Base-by-base conservation (phyloP, 441 rosid genomes). In the Euphorbia celastroides region DNA sequence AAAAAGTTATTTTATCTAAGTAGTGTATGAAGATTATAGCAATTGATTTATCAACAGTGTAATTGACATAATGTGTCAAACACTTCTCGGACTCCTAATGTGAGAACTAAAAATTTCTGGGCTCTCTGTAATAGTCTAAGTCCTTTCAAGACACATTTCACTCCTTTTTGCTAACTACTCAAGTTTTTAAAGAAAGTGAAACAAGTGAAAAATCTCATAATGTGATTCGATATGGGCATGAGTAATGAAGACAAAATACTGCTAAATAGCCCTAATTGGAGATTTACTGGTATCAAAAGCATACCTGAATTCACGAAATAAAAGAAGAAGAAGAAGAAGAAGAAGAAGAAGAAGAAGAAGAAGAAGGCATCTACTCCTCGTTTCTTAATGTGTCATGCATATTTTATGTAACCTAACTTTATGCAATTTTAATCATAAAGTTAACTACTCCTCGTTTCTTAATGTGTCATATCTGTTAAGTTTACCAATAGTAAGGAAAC, bases 201-300 rank as follows among this genome's bases (percentile, higher is more conserved):
- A 41, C 23, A 44, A 42, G 36, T 11, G 2, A 25, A 58, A 27
- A 66, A 64, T 60, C 84, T 80, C 66, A 93, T 96, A 58, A 90
- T 90, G 77, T 93, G 97, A 73, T 90, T n/a, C 97, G 51, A 88
- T 97, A 70, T 93, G 98, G 46, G 82, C 97, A 73, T 93, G 98
- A 56, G 97, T 87, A 69, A 93, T 88, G 70, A 90, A 93, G 51
- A 93, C 84, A 65, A 88, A 93, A 68, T 90, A 90, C 88, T 90
- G 98, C 17, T 93, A 96, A 64, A 93, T 82, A 69, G 98, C 98
- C 68, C 96, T 81, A 25, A 83, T 31, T 0, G 98, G 98, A 57
- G 96, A 90, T 77, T 86, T 81, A 28, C 98, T 97, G 57, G 90
- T 93, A 68, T 93, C 97, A 60, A 93, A 93, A 50, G 92, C 94